Evolutionary conservation across 75 land plant genomes (phyloP).

Genomic region (Sequoia sempervirens): DNA sequence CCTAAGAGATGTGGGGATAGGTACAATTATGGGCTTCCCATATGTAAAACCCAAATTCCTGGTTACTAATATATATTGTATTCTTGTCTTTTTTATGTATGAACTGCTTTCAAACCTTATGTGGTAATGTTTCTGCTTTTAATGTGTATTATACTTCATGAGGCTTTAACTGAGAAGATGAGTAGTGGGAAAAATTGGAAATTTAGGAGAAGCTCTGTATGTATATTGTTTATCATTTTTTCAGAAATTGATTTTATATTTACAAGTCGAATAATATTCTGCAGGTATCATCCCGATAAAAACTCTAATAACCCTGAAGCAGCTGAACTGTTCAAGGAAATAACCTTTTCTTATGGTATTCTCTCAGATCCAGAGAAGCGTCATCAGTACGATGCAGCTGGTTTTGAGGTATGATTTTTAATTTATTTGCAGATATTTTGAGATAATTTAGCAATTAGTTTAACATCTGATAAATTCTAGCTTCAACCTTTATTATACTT

Average conservation of each 20-base stretch:
- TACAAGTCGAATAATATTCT: not conserved
- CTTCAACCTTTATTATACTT: not conserved
- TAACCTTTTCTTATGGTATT: slow-evolving; percentile 78
- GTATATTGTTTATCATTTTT: not conserved
- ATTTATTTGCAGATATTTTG: not conserved
- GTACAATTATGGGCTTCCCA: not conserved
- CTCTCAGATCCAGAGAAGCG: slow-evolving; percentile 83
- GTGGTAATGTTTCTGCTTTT: not conserved
- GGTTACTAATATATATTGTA: not conserved
- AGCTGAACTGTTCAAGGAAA: slow-evolving; percentile 80
- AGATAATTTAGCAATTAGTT: not conserved
- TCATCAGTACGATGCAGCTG: slow-evolving; percentile 70
- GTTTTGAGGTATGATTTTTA: slow-evolving; percentile 65
- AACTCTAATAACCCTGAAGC: slow-evolving; percentile 81
- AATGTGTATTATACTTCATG: not conserved
- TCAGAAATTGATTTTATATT: not conserved
- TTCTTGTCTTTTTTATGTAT: not conserved
- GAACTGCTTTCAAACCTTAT: not conserved
- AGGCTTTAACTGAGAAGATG: not conserved
- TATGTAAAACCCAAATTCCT: not conserved
- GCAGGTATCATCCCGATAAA: slow-evolving; percentile 89
- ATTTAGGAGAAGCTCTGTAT: not conserved
- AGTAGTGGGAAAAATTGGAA: not conserved
- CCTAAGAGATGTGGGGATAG: not conserved
- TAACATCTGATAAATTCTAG: not conserved